Percentiles rank a stretch among this genome's conserved stretches.
phyloP scores from a whole-genome alignment of 208 protist species.

The Entamoeba histolytica region DNA sequence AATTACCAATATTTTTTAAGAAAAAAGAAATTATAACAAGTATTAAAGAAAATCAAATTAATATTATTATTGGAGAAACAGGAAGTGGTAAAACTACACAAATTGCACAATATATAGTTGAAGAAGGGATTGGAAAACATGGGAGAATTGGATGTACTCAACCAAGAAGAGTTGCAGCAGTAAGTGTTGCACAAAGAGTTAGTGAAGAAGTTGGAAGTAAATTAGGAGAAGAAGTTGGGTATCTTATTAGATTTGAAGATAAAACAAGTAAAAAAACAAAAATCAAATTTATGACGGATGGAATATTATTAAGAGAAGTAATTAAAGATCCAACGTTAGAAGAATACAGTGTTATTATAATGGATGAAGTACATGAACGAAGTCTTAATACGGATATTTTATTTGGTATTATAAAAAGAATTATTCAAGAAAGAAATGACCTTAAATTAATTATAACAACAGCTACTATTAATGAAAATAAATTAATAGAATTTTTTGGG shows the following conservation, averaged over 20 bases:
- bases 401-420: constrained; percentile 64
- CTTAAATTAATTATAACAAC: constrained; percentile 82
- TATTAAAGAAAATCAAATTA: constrained; percentile 51
- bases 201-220: constrained; percentile 41
- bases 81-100: constrained; percentile 89
- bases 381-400: constrained; percentile 64
- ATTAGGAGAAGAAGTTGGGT: constrained; percentile 68
- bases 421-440: constrained; percentile 49
- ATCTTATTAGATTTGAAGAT: constrained; percentile 86
- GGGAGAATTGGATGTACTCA: constrained; percentile 52
- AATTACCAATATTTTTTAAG: constrained; percentile 31
- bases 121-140: constrained; percentile 57
- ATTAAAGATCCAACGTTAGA: constrained; percentile 63
- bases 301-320: constrained; percentile 89
- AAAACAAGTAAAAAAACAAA: constrained; percentile 55
- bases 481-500: constrained; percentile 68
- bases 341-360: constrained; percentile 80
- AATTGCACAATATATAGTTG: constrained; percentile 73
- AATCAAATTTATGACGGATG: constrained; percentile 88
- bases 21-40: constrained; percentile 32
- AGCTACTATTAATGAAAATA: constrained; percentile 84
- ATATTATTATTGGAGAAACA: constrained; percentile 76
- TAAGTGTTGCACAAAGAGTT: constrained; percentile 45
- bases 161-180: constrained; percentile 52
- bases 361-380: constrained; percentile 71